Conservation (phyloP, 202 grass and related monocot species). For the Eragrostis tef region DNA sequence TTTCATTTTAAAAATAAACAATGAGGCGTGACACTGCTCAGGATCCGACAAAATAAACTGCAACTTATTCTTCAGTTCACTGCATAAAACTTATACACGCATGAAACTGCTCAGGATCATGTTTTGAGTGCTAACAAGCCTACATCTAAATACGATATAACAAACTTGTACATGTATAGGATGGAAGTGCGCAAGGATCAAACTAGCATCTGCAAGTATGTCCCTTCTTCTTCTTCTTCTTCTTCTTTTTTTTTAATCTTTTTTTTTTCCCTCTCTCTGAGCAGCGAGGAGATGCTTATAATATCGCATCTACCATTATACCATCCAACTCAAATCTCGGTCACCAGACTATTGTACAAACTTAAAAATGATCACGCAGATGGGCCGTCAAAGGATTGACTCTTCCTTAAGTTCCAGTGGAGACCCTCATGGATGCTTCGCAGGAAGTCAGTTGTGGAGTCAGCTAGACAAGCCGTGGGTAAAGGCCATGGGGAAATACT, state of each 20-base stretch:
- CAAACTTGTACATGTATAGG: not conserved
- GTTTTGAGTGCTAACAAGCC: too few relatives aligned
- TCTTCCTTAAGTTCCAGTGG: conserved; percentile 96
- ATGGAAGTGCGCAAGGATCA: not conserved
- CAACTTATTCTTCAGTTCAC: not conserved
- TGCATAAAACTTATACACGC: not conserved
- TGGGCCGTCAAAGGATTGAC: conserved; percentile 72
- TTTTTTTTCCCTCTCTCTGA: not conserved
- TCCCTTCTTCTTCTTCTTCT: not conserved
- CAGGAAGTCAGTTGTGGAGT: conserved; percentile 89
- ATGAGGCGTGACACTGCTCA: not conserved
- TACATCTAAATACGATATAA: not conserved
- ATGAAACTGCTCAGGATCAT: too few relatives aligned
- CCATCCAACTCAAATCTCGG: not conserved
- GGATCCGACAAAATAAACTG: not conserved
- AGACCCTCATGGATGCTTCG: conserved; percentile 97
- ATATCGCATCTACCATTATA: conserved; percentile 27
- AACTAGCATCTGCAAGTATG: not conserved
- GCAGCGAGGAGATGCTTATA: too few relatives aligned
- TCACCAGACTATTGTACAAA: not conserved
- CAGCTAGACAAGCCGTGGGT: conserved; percentile 78
- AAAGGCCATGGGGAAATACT: conserved; percentile 92
- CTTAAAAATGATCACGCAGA: conserved; percentile 25
- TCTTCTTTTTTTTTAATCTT: not conserved
- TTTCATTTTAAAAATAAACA: not conserved